Base-by-base conservation (phyloP, 441 rosid genomes). In the Euphorbia schlechtendalii region DNA sequence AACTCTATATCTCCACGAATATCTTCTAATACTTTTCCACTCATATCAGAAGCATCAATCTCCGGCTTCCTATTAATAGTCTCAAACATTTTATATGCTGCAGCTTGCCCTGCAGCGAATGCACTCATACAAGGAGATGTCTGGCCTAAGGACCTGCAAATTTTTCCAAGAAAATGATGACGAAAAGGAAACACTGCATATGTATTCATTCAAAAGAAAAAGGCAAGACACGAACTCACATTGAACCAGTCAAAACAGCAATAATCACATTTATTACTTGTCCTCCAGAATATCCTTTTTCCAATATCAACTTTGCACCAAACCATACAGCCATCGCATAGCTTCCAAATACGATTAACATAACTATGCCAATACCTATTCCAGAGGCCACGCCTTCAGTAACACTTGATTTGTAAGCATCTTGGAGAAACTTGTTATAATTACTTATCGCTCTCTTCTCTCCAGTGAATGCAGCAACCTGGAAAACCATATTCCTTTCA, bases 401-500 rank as follows among this genome's bases (percentile, higher is more conserved):
- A 12, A 82, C 84, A 18, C 88, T 85, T 15, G 90, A 78, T 69
- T 53, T 49, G 57, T 88, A 90, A 59, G 99, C 93, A 48, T 76
- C 69, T 8, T 73, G 72, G 51, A 90, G 86, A 71, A 72, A 77
- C 68, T 82, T 79, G 61, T 88, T 80, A 77, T 86, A 90, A 55
- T 52, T 71, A 30, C 61, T 74, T 27, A 88, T 71, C 7, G 95
- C 96, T 74, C 70, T 81, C 68, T 87, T 83, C 80, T 93, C 86
- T 61, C 96, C 95, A 0, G 96, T 86, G 66, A 83, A 88, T 13
- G 97, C 84, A 24, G 90, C 98, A 61, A 92, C 97, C 96, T 90
- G 79, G 43, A 71, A 71, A 32, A 40, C 7, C 56, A 17, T 46
- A 63, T 46, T 1, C 43, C 14, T 6, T 21, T 54, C 63, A 53